phyloP scores from a whole-genome alignment of 2,329 filamentous ascomycete genomes.

The Atkinsonella hypoxylon region DNA sequence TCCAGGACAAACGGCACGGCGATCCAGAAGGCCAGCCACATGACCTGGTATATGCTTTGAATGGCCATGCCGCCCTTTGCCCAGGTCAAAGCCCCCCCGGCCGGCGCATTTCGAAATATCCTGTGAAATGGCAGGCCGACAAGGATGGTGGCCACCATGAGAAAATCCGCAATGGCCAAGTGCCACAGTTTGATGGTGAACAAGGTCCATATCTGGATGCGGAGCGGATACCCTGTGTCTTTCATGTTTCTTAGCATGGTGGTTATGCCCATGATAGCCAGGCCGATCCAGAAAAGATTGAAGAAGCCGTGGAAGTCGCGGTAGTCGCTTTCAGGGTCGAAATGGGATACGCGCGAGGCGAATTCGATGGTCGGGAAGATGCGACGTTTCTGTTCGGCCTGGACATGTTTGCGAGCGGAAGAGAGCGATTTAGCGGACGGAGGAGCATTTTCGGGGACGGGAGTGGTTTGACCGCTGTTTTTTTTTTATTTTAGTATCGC shows the following conservation, averaged over 20 bases:
- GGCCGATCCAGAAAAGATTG: slow-evolving; percentile 92
- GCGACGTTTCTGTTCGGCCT: slow-evolving; percentile 68
- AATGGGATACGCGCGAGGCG: slow-evolving; percentile 81
- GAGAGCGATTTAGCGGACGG: slow-evolving; percentile 82
- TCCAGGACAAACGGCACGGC: slow-evolving; percentile 70
- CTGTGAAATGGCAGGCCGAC: slow-evolving; percentile 63
- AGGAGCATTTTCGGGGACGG: slow-evolving; percentile 79
- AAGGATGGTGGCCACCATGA: slow-evolving; percentile 71
- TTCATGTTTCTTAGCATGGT: slow-evolving; percentile 88
- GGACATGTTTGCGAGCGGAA: slow-evolving; percentile 68
- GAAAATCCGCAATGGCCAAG: slow-evolving; percentile 66
- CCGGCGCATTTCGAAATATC: slow-evolving; percentile 42
- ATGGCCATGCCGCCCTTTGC: slow-evolving; percentile 62
- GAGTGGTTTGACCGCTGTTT: slow-evolving; percentile 66
- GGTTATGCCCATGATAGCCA: slow-evolving; percentile 94
- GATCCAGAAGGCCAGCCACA: slow-evolving; percentile 77
- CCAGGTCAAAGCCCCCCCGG: slow-evolving; percentile 55
- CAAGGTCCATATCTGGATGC: slow-evolving; percentile 75
- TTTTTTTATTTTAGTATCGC: too few species aligned
- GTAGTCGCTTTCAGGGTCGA: slow-evolving; percentile 85
- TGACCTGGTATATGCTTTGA: slow-evolving; percentile 69
- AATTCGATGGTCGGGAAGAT: slow-evolving; percentile 92
- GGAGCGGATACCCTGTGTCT: slow-evolving; percentile 79
- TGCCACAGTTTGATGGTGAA: slow-evolving; percentile 86
- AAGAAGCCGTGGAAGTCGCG: slow-evolving; percentile 96